Base-by-base conservation (phyloP, 352 stramenopile species). In the Phytopythium chamaehyphon region DNA sequence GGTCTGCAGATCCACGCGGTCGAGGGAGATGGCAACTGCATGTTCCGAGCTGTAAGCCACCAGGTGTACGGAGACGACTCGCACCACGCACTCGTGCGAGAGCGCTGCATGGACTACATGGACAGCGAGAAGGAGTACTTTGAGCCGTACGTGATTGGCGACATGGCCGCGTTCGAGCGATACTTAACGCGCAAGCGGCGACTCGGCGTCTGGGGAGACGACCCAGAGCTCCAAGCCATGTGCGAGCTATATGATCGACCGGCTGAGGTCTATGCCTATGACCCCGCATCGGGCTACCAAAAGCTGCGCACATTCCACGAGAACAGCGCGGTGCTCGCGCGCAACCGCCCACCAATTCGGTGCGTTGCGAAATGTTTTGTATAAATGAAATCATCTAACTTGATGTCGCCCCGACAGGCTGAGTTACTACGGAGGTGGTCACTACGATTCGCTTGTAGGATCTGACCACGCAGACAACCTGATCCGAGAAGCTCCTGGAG, bases 21-120 rank as follows among this genome's bases (percentile, higher is more conserved):
- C 44, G 78, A 96, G 52, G 93, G 95, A 8, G 97, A 99, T 64
- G 96, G 96, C 26, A 99, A 99, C 70, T 99, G 96, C 62, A 68
- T 99, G 11, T 99, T 99, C 65, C 92, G 96, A 16, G 88, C 96
- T 4, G 88, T 98, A 31, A 93, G 86, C 49, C 85, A 99, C 57
- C 96, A 99, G 69, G 74, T 99, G 11, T 99, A 99, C 62, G 96
- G 94, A 2, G 80, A 97, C 59, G 75, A 94, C 36, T 66, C 69
- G 5, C 88, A 96, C 62, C 95, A 99, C 65, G 73, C 53, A 1
- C 55, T 98, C 47, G 84, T 98, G 33, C 88, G 96, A 24, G 64
- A 65, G 10, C 69, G 73, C 23, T 98, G 92, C 61, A 92, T 98
- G 68, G 90, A 98, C 64, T 98, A 98, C 68, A 98, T 99, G 95